Conservation (phyloP, 306 rosid genomes). For the Quercus aquifolioides region DNA sequence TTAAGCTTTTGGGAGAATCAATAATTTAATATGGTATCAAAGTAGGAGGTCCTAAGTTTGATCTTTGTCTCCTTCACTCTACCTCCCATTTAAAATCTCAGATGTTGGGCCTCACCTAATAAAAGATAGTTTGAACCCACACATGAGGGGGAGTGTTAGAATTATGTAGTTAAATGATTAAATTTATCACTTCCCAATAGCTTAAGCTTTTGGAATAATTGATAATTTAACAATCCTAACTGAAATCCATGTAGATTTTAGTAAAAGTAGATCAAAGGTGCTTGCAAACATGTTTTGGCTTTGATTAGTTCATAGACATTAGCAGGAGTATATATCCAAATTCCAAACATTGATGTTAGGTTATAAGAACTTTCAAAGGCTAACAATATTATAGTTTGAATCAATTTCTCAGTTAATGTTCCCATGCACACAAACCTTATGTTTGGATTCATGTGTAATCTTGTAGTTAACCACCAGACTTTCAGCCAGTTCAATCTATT, state of each 20-base stretch:
- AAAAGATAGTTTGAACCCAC: too few relatives aligned
- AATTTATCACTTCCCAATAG: too few relatives aligned
- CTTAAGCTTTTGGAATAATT: too few relatives aligned
- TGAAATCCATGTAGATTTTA: background rate
- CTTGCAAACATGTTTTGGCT: constrained; percentile 1
- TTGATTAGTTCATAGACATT: background rate
- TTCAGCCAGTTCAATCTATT: background rate
- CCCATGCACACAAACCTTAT: background rate
- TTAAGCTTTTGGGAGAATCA: too few relatives aligned
- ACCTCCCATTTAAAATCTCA: too few relatives aligned
- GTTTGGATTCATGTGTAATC: constrained; percentile 7
- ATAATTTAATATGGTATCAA: too few relatives aligned
- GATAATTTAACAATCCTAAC: background rate
- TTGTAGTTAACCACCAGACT: background rate
- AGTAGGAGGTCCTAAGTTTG: too few relatives aligned
- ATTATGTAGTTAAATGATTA: too few relatives aligned
- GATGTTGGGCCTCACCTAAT: too few relatives aligned
- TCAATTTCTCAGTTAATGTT: background rate
- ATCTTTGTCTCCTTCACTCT: too few relatives aligned
- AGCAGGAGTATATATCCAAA: background rate
- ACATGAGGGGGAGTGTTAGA: too few relatives aligned
- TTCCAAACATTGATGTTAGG: background rate
- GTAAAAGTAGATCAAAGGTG: background rate
- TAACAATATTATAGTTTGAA: background rate
- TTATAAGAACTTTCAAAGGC: background rate